Percentiles rank a stretch among this genome's conserved stretches.
phyloP scores from a whole-genome alignment of 306 rosid genomes.

The Spatholobus suberectus region DNA sequence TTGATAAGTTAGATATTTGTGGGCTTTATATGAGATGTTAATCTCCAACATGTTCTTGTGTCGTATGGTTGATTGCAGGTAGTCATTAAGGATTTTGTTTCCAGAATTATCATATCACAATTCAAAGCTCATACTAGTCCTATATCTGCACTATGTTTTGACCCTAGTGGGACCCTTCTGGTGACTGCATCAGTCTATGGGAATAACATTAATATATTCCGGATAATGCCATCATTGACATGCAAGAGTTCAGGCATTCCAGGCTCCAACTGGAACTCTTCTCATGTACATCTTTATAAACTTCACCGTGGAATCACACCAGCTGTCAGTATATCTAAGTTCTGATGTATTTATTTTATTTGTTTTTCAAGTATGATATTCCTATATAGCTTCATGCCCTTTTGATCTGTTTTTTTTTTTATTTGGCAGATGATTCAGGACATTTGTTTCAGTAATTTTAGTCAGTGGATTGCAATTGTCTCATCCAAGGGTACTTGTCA shows the following conservation, averaged over 20 bases:
- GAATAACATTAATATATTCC: conserved; percentile 81
- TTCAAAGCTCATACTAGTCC: conserved; percentile 94
- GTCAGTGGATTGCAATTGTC: conserved; percentile 93
- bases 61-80: conserved; percentile 66
- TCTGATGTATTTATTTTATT: conserved; percentile 33
- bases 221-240: conserved; percentile 77
- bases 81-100: conserved; percentile 77
- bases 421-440: conserved; percentile 85
- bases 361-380: conserved; percentile 34
- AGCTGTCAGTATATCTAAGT: conserved; percentile 72
- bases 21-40: conserved; percentile 20
- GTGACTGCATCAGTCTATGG: conserved; percentile 92
- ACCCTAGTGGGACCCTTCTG: conserved; percentile 90
- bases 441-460: conserved; percentile 86
- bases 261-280: conserved; percentile 63
- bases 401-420: conserved; percentile 12
- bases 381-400: conserved; percentile 17
- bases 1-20: conserved; percentile 18
- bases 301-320: conserved; percentile 94
- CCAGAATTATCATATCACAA: conserved; percentile 72
- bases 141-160: conserved; percentile 90
- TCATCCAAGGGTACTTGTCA: conserved; percentile 95
- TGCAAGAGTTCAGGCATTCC: conserved; percentile 64
- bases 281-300: conserved; percentile 89
- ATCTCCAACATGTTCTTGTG: conserved; percentile 45